Evolutionary conservation across 768 basidiomycete species (phyloP).

Genomic region (Suillus placidus): DNA sequence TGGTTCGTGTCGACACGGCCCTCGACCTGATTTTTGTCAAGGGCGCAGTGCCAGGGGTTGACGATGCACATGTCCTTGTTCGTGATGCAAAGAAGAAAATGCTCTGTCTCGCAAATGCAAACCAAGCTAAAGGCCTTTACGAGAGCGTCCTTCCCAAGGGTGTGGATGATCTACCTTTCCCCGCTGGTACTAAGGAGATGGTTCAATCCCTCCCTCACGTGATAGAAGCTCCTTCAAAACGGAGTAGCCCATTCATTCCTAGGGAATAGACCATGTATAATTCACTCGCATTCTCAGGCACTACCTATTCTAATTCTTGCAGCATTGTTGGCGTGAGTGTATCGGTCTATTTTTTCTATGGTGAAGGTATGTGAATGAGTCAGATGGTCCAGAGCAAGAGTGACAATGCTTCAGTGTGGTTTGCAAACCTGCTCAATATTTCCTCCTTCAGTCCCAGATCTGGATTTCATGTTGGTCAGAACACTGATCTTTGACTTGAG

Average conservation of each 20-base stretch:
- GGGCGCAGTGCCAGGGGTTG: conserved; percentile 89
- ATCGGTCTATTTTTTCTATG: no score
- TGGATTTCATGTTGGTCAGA: not conserved
- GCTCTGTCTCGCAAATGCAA: conserved; percentile 57
- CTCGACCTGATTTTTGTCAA: conserved; percentile 90
- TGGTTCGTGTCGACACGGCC: conserved; percentile 83
- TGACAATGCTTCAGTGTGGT: not conserved
- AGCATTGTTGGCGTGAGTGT: not conserved
- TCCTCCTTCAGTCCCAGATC: not conserved
- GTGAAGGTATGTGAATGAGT: not conserved
- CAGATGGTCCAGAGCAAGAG: not conserved
- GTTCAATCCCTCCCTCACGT: conserved; percentile 66
- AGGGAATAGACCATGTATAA: conserved; percentile 49
- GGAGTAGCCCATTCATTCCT: conserved; percentile 81
- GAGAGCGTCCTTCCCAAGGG: conserved; percentile 82
- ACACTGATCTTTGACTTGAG: not conserved
- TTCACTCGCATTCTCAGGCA: not conserved
- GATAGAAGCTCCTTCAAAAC: conserved; percentile 71
- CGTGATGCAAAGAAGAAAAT: conserved; percentile 91
- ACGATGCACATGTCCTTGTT: conserved; percentile 84
- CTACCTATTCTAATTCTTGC: not conserved
- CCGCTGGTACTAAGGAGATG: conserved; percentile 81
- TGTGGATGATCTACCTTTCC: conserved; percentile 86
- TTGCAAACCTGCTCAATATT: no score
- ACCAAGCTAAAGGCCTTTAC: conserved; percentile 70